phyloP scores from a whole-genome alignment of 768 basidiomycete species.

The Xerocomus brunneocitrinus region DNA sequence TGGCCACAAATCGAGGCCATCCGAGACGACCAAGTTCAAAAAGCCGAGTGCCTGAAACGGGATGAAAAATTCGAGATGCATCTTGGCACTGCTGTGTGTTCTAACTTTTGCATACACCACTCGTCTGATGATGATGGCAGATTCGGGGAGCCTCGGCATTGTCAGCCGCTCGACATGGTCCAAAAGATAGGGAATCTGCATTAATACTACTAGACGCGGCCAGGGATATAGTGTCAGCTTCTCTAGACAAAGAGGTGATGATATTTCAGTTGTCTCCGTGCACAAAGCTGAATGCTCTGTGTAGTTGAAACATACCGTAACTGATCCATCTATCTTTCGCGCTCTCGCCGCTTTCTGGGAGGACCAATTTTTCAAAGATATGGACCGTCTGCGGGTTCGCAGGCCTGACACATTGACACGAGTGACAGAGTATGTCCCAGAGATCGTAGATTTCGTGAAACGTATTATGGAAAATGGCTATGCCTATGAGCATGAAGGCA shows the following conservation, averaged over 20 bases:
- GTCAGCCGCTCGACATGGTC: constrained; percentile 42
- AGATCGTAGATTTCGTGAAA: constrained; percentile 87
- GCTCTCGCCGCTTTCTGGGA: constrained; percentile 87
- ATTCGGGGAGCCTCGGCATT: constrained; percentile 56
- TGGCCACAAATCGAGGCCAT: constrained; percentile 57
- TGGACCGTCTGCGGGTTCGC: constrained; percentile 81
- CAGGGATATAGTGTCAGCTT: constrained; percentile 68
- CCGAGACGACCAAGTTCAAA: constrained; percentile 57
- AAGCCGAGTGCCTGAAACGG: constrained; percentile 61
- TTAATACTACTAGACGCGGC: constrained; percentile 65
- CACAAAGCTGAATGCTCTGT: constrained; percentile 6
- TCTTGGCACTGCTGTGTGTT: constrained; percentile 68
- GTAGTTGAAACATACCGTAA: constrained; percentile 75
- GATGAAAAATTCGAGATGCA: constrained; percentile 95
- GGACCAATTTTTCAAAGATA: constrained; percentile 83
- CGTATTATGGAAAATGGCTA: constrained; percentile 83
- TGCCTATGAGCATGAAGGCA: constrained; percentile 65
- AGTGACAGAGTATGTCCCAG: constrained; percentile 95
- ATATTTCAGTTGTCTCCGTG: constrained; percentile 7
- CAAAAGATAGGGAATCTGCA: constrained; percentile 41
- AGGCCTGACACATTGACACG: constrained; percentile 89
- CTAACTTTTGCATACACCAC: constrained; percentile 8
- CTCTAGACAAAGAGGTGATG: constrained; percentile 69
- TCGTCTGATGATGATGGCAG: constrained; percentile 21
- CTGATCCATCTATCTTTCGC: constrained; percentile 82